Evolutionary conservation across 73 alveolate genomes (phyloP).

Genomic region (Paramecium biaurelia): DNA sequence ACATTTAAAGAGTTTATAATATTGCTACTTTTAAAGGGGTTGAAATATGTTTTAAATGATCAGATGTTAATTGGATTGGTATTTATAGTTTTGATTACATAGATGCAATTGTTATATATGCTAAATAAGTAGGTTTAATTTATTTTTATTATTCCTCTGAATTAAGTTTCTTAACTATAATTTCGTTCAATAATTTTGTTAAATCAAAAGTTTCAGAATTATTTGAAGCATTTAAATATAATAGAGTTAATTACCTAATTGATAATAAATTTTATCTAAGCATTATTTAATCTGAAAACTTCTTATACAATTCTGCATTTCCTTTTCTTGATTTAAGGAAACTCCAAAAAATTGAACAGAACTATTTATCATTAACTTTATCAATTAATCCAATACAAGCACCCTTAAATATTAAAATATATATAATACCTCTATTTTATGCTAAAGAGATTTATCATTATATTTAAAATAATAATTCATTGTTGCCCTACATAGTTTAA

Average conservation of each 20-base stretch:
- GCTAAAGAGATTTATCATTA: slow-evolving; percentile 50
- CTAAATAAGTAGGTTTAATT: neutral
- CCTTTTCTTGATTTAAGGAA: neutral
- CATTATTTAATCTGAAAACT: neutral
- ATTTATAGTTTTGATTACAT: neutral
- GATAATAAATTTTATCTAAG: neutral
- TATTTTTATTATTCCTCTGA: neutral
- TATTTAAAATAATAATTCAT: slow-evolving; percentile 54
- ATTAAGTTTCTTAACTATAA: neutral
- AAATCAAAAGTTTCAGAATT: neutral
- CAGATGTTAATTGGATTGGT: neutral
- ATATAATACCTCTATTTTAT: slow-evolving; percentile 41
- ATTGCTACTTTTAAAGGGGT: neutral
- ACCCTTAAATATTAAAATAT: neutral
- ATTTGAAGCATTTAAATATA: neutral
- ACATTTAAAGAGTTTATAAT: neutral
- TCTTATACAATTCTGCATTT: neutral
- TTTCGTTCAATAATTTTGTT: neutral
- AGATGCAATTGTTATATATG: neutral
- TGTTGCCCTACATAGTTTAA: slow-evolving; percentile 45
- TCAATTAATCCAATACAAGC: neutral
- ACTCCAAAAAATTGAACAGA: neutral
- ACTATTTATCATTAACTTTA: neutral
- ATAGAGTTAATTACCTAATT: neutral
- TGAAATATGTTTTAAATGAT: neutral